phyloP scores from a whole-genome alignment of 2,329 filamentous ascomycete species.

The Emericellopsis cladophorae region DNA sequence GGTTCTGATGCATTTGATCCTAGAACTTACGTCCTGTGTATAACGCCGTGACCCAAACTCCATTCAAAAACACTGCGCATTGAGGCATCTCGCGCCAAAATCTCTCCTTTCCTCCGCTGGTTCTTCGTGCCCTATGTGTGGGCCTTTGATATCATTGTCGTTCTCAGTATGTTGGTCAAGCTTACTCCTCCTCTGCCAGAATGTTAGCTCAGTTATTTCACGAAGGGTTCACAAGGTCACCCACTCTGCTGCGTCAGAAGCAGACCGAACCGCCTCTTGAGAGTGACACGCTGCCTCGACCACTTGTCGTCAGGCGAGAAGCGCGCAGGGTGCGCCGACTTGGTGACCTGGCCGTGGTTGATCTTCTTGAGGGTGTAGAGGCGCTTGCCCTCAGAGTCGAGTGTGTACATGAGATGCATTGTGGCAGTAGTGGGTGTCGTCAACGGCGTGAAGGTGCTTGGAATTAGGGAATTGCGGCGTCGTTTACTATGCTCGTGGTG shows the following conservation, averaged over 20 bases:
- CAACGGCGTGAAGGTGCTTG: too few species aligned
- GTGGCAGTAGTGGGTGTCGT: constrained; percentile 4
- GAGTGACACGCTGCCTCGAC: constrained; percentile 85
- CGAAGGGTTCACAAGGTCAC: constrained; percentile 10
- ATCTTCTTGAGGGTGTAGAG: constrained; percentile 94
- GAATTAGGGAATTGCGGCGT: background rate
- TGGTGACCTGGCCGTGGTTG: constrained; percentile 71
- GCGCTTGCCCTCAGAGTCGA: constrained; percentile 73
- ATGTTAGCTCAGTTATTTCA: background rate
- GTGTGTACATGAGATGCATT: constrained; percentile 69
- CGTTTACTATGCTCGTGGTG: background rate
- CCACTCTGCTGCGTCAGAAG: constrained; percentile 67
- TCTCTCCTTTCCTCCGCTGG: too few species aligned
- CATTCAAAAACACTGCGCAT: too few species aligned
- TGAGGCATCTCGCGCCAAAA: too few species aligned
- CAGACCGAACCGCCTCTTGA: constrained; percentile 87
- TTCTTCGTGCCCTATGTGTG: too few species aligned
- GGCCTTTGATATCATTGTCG: too few species aligned
- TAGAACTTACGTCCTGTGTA: too few species aligned
- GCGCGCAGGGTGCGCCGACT: constrained; percentile 87
- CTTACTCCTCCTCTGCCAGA: constrained; percentile 9
- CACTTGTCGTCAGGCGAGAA: constrained; percentile 99
- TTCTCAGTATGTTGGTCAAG: too few species aligned
- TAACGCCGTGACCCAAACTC: too few species aligned
- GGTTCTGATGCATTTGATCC: too few species aligned